Evolutionary conservation across 306 rosid genomes (phyloP), one percentile per base, ranked within the genome.

Genomic region (Quercus dentata): DNA sequence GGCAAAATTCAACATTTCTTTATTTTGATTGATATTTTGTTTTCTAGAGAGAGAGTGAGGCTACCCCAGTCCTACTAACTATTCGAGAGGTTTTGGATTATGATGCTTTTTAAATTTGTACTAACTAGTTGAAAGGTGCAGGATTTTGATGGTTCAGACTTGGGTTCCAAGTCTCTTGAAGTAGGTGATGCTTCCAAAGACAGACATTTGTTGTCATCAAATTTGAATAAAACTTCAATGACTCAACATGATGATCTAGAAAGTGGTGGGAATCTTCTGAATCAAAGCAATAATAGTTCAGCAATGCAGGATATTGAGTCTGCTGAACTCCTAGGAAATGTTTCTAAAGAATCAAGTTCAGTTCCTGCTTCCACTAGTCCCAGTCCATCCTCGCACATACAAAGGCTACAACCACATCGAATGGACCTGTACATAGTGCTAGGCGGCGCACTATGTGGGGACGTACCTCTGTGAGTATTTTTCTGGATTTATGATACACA

Each of bases 391-490:
- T 68, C 88, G 38, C 74, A 69, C 79, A 87, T 86, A 2, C 85
- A 78, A 83, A 85, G 81, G 88, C 93, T 67, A 75, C 83, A 72
- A 86, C 92, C 81, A 83, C 83, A 13, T 70, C 90, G 75, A 82
- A 78, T 81, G 80, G 87, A 74, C 86, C 88, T 69, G 74, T 21
- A 28, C 74, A 25, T 33, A 9, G 31, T 23, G 69, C 89, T 84
- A 86, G 74, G 81, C 83, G 77, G 17, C 87, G 81, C 74, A 79
- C 74, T 69, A 69, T 44, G 54, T 89, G 88, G 90, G 93, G 98
- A 35, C 97, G 92, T 65, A 89, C 91, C 14, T 63, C 92, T 61
- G 99, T 96, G 84, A 91, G 99, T 91, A 80, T 75, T 76, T 86
- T 74, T 77, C 68, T 61, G 62, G 23, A 73, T 79, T 74, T 30